A percentile compares a stretch with the other conserved stretches of the same genome.
Evolutionary conservation across 2,329 filamentous ascomycete genomes (phyloP).

Genomic region (Fusarium sp.): DNA sequence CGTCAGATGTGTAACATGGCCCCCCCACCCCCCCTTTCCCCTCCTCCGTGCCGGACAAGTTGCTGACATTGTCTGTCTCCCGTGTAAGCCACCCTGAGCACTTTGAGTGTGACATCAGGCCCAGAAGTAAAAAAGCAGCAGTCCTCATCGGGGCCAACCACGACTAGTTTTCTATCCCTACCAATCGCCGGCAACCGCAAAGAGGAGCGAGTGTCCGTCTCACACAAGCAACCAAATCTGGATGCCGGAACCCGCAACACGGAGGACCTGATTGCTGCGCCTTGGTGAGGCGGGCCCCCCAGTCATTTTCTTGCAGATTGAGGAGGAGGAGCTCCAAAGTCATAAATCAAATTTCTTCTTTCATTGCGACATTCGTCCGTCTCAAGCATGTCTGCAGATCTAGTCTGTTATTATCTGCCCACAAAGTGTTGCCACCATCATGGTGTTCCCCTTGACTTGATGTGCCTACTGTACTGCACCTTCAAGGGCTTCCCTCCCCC

Average conservation of each 20-base stretch:
- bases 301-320: conserved; percentile 19
- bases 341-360: conserved; percentile 23
- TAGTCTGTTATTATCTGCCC: neutral
- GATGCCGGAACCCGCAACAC: neutral
- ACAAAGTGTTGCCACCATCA: neutral
- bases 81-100: conserved; percentile 48
- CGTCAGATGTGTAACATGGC: no score
- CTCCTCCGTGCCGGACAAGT: neutral
- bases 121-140: conserved; percentile 30
- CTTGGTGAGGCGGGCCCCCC: conserved; percentile 5
- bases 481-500: neutral
- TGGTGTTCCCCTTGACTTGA: neutral
- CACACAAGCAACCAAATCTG: neutral
- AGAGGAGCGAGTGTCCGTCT: neutral
- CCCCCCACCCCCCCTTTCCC: neutral
- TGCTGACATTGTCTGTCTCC: conserved; percentile 4
- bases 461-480: neutral
- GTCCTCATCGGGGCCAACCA: conserved; percentile 25
- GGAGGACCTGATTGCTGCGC: conserved; percentile 16
- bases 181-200: neutral
- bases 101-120: conserved; percentile 46
- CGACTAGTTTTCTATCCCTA: neutral
- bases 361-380: conserved; percentile 10
- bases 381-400: neutral
- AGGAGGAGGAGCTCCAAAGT: conserved; percentile 9